A percentile compares a stretch with the other conserved stretches of the same genome.
Evolutionary conservation across 306 rosid genomes (phyloP).

Genomic region (Aeschynomene evenia): DNA sequence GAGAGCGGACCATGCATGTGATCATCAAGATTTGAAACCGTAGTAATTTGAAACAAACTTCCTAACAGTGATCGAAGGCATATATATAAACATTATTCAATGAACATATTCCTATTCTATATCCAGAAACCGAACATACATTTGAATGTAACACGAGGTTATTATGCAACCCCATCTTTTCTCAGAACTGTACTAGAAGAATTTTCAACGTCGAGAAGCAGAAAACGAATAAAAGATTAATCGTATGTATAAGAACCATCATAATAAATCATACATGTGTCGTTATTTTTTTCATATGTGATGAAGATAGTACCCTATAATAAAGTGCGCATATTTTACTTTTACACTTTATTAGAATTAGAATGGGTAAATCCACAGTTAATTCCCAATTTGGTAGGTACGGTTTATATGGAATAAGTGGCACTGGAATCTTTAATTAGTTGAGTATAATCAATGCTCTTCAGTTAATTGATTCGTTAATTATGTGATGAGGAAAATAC

Average conservation of each 20-base stretch:
- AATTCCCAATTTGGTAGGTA: no score
- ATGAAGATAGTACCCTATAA: no score
- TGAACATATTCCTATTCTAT: constrained; percentile 10
- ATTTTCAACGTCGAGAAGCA: background rate
- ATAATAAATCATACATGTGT: no score
- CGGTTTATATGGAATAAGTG: no score
- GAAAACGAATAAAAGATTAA: background rate
- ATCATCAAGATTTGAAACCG: background rate
- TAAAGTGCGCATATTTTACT: background rate
- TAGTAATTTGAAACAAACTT: background rate
- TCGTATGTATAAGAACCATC: no score
- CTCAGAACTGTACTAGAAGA: background rate
- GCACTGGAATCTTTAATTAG: no score
- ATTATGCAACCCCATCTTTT: background rate
- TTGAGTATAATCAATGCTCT: no score
- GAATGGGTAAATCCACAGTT: no score
- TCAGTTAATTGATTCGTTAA: no score
- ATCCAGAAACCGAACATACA: background rate
- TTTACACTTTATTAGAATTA: no score
- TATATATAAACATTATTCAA: background rate
- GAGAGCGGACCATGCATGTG: background rate
- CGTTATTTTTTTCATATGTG: background rate
- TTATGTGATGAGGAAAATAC: no score
- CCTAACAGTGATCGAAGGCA: background rate
- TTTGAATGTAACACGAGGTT: background rate